phyloP scores from a whole-genome alignment of 495 filamentous ascomycete species.

The Trypethelium eluteriae region DNA sequence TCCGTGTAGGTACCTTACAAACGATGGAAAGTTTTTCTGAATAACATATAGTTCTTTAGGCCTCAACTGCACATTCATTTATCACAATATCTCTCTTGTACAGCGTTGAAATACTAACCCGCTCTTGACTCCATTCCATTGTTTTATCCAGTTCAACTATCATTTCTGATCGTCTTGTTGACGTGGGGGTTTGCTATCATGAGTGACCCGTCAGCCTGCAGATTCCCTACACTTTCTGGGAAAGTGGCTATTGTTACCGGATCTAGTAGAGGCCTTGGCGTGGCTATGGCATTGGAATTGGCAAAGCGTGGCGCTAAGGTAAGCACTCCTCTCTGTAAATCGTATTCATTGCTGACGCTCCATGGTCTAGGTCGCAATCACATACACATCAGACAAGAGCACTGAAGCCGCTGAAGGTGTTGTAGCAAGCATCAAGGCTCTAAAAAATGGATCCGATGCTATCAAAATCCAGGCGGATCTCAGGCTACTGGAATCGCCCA shows the following conservation, averaged over 20 bases:
- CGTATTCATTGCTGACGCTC: neutral
- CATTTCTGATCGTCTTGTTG: neutral
- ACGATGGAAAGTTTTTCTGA: neutral
- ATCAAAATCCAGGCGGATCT: slow-evolving; percentile 37
- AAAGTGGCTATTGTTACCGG: slow-evolving; percentile 24
- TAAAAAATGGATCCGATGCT: slow-evolving; percentile 31
- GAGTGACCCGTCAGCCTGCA: neutral
- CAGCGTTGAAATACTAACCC: no score
- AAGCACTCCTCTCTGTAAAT: neutral
- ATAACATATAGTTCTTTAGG: no score
- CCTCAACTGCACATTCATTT: no score
- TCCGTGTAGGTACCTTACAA: neutral
- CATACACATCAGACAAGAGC: slow-evolving; percentile 39
- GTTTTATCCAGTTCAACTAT: neutral
- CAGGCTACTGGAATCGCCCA: slow-evolving; percentile 27
- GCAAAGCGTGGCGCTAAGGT: slow-evolving; percentile 25
- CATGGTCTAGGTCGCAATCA: slow-evolving; percentile 37
- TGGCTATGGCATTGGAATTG: slow-evolving; percentile 21
- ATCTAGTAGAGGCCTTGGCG: slow-evolving; percentile 20
- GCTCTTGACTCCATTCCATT: neutral
- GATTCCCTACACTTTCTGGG: neutral
- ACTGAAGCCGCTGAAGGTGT: slow-evolving; percentile 31
- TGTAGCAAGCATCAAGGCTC: slow-evolving; percentile 31
- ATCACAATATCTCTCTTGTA: no score
- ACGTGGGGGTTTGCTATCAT: neutral